Evolutionary conservation across 768 basidiomycete species (phyloP), one percentile per base, ranked within the genome.

Genomic region (Mycena chlorophos): DNA sequence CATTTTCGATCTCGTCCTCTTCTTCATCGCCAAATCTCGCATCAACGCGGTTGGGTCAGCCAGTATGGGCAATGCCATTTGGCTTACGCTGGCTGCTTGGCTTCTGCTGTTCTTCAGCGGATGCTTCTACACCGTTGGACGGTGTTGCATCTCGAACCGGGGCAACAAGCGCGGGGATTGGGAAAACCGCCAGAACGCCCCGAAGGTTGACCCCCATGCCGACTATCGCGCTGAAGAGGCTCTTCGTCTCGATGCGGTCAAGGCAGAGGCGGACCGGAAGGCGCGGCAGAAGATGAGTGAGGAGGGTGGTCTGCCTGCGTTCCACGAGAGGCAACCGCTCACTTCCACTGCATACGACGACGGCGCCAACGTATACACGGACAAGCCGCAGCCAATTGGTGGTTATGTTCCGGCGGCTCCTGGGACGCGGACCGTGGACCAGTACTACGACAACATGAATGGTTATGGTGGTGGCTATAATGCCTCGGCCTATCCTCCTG

Each of bases 81-180:
- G 95, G 95, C 75, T 98, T 43, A 93, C 91, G 2, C 82, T 98
- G 29, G 88, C 84, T 1, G 91, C 92, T 1, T 94, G 89, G 82
- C 23, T 95, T 17, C 75, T 94, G 19, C 77, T 98, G 39, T 92
- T 94, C 79, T 88, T 97, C 71, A 88, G 89, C 42, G 91, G 93
- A 13, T 96, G 93, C 69, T 87, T 93, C 75, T 96, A 85, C 66
- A 81, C 86, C 2, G 64, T 93, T 37, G 94, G 95, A 16, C 79
- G 89, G 55, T 94, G 94, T 62, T 96, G 94, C 66, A 79, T 93
- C n/a, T 76, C 73, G 29, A 80, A 81, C 26, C 80, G 85, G 48
- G 17, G 31, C 31, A 34, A 34, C 25, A 67, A 70, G 27, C 70
- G 69, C 42, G 68, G 67, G 27, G 75, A 75, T 29, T 74, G 74